A percentile compares a stretch with the other conserved stretches of the same genome.
These are phyloP conservation scores for Nasturtium officinale DNA, from an alignment of 345 rosid genomes.

Conservation along the genomic window DNA sequence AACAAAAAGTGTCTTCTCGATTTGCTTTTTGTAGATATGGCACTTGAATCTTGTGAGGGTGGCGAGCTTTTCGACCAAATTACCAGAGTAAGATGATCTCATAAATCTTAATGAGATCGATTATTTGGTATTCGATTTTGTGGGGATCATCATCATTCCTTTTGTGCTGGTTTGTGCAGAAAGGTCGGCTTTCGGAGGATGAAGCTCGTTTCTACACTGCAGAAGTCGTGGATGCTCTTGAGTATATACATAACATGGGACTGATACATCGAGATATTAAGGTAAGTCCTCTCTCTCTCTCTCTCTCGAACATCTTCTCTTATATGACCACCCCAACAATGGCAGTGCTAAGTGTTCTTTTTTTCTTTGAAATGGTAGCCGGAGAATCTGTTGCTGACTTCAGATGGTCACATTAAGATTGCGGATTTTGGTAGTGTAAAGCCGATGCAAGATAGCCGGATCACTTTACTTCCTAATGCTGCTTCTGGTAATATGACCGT, in stretches of 20 bases:
- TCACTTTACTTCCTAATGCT: slow-evolving; percentile 93
- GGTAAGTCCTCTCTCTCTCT: slow-evolving; percentile 49
- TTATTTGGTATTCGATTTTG: slow-evolving; percentile 28
- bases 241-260: slow-evolving; percentile 88
- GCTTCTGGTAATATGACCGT: slow-evolving; percentile 64
- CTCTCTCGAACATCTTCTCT: slow-evolving; percentile 12
- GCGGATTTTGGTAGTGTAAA: slow-evolving; percentile 99
- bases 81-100: slow-evolving; percentile 71
- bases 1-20: not conserved
- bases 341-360: slow-evolving; percentile 31
- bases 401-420: slow-evolving; percentile 88
- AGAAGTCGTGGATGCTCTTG: slow-evolving; percentile 96
- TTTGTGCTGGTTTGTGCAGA: slow-evolving; percentile 47
- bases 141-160: slow-evolving; percentile 40
- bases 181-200: slow-evolving; percentile 74
- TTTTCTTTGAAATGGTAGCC: slow-evolving; percentile 63
- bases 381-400: slow-evolving; percentile 81
- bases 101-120: not conserved
- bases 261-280: slow-evolving; percentile 96
- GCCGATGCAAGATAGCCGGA: slow-evolving; percentile 91
- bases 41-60: slow-evolving; percentile 99
- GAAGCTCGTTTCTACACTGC: slow-evolving; percentile 94
- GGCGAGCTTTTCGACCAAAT: slow-evolving; percentile 99
- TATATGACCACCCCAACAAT: slow-evolving; percentile 6
- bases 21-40: slow-evolving; percentile 59